Evolutionary conservation across 768 basidiomycete species (phyloP).

Genomic region (Psilocybe azurescens): DNA sequence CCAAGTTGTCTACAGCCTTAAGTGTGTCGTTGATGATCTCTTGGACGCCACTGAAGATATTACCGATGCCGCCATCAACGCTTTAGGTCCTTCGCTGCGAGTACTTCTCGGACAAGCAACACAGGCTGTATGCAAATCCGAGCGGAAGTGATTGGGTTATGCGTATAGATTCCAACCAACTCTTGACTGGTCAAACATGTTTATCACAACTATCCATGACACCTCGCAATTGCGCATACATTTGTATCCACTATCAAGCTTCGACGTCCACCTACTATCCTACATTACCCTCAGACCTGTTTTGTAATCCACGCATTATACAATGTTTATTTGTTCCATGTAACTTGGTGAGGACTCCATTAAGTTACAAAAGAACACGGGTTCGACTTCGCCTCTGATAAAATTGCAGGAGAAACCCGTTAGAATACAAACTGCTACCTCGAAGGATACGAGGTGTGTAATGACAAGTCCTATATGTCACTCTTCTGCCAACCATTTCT

Average conservation of each 20-base stretch:
- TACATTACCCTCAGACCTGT: slow-evolving; percentile 26
- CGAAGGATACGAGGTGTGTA: no score
- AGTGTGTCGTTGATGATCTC: slow-evolving; percentile 60
- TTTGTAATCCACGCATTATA: slow-evolving; percentile 29
- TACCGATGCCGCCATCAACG: slow-evolving; percentile 51
- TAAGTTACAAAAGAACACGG: no score
- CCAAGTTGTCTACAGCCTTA: slow-evolving; percentile 62
- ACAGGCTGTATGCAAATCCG: slow-evolving; percentile 32
- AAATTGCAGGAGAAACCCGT: no score
- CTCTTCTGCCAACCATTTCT: slow-evolving; percentile 56
- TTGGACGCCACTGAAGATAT: slow-evolving; percentile 55
- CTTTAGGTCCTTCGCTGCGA: slow-evolving; percentile 41
- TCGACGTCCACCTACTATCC: slow-evolving; percentile 29
- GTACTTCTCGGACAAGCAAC: slow-evolving; percentile 31
- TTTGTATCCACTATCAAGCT: slow-evolving; percentile 38
- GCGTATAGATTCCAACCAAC: slow-evolving; percentile 28
- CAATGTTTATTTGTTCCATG: slow-evolving; percentile 12
- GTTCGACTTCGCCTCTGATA: no score
- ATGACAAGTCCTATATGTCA: neutral
- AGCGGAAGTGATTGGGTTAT: slow-evolving; percentile 34
- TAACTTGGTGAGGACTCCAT: neutral
- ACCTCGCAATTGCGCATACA: slow-evolving; percentile 32
- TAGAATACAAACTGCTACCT: no score
- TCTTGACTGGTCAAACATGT: slow-evolving; percentile 25
- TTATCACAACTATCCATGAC: slow-evolving; percentile 27